Base-by-base conservation (phyloP, 2,329 filamentous ascomycete genomes). In the Zarea fungicola region DNA sequence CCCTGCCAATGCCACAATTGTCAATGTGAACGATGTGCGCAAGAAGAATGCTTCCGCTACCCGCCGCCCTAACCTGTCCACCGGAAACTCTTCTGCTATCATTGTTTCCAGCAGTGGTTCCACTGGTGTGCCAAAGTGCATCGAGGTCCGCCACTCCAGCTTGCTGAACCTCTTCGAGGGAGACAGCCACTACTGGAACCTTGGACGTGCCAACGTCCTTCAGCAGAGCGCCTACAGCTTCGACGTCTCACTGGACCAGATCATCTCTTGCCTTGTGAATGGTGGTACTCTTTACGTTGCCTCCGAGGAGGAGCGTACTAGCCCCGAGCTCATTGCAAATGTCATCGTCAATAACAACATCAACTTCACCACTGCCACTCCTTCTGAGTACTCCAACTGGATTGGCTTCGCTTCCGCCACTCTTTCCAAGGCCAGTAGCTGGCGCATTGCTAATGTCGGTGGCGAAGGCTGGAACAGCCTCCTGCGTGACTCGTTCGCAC, bases 221-320 rank as follows among this genome's bases (percentile, higher is more conserved):
- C 68, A 72, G 43, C 68, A 73, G 50, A 69, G 60, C 14, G 59
- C 70, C 1, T 62, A 59, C 23, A 61, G 60, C 9, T 75, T 75
- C 54, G 71, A 75, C 45, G 55, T 72, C 50, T 68, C 69, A 0
- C 34, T 72, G 1, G 53, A 53, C 3, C 67, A 75, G 52, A 62
- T 65, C 6, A 62, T 71, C 42, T 53, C 55, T 3, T 63, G 64
- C 0, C 57, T 75, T 2, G 53, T 56, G 8, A 61, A 60, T 21
- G 71, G 70, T 0, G 71, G 65, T 2, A 60, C 52, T 1, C 45
- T 75, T 1, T 54, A 63, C 19, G 54, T 76, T 4, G 66, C 63
- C 0, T 58, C 66, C 0, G 40, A 54, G 5, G 39, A 49, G 0
- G 43, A 49, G 4, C 64, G 71, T 2, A 62, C 60, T 11, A 69